Evolutionary conservation across 306 rosid genomes (phyloP).

Genomic region (Rubus parviflorus): DNA sequence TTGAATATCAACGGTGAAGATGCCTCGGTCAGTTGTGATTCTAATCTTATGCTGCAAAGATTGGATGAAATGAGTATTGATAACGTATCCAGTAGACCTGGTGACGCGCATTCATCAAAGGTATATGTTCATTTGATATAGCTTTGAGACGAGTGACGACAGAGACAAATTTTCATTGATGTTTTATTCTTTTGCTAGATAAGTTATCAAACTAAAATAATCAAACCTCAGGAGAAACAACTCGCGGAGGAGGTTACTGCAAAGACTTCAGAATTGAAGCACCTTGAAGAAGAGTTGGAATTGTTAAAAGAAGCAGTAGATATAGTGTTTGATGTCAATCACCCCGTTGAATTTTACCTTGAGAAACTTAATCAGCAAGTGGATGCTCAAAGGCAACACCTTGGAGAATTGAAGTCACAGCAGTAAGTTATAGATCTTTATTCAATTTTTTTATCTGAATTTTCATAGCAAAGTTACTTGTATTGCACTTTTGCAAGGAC

Average conservation of each 20-base stretch:
- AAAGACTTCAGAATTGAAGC: slow-evolving; percentile 46
- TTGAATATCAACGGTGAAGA: slow-evolving; percentile 21
- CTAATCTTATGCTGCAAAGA: background rate
- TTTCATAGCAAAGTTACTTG: background rate
- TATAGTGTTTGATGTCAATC: slow-evolving; percentile 51
- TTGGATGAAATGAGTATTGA: slow-evolving; percentile 21
- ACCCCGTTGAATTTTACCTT: slow-evolving; percentile 56
- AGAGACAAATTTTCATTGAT: background rate
- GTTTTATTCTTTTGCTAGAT: slow-evolving; percentile 28
- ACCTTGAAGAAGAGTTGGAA: slow-evolving; percentile 64
- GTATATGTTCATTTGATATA: background rate
- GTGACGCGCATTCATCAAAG: background rate
- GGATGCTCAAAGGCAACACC: slow-evolving; percentile 38
- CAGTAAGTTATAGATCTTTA: slow-evolving; percentile 42
- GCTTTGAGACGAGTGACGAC: background rate
- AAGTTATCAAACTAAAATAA: slow-evolving; percentile 29
- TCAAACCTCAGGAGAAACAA: slow-evolving; percentile 47
- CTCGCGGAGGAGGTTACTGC: slow-evolving; percentile 35
- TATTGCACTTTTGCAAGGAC: background rate
- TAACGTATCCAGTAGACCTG: slow-evolving; percentile 26
- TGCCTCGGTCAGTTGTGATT: slow-evolving; percentile 15
- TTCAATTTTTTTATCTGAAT: background rate
- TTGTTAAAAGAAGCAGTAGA: slow-evolving; percentile 51
- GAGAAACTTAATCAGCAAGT: slow-evolving; percentile 55
- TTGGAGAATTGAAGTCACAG: slow-evolving; percentile 52